These are phyloP conservation scores for Cynanchum wilfordii DNA, from an alignment of 257 asterid genomes.

Conservation along the genomic window DNA sequence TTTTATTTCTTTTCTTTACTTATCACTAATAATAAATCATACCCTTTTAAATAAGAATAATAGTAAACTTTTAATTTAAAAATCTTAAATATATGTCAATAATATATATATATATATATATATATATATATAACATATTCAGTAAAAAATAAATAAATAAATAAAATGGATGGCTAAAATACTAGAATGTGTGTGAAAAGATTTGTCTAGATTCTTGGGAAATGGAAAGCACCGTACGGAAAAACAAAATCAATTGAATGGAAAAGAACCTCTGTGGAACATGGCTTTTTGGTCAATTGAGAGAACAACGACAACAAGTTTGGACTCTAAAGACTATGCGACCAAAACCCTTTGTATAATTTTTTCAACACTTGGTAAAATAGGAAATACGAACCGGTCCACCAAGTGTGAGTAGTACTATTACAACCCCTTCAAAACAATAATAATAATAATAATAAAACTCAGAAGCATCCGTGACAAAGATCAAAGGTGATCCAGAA, in stretches of 20 bases:
- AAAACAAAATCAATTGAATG: background rate
- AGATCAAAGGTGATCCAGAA: background rate
- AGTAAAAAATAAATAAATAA: no score
- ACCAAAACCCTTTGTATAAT: background rate
- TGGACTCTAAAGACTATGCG: background rate
- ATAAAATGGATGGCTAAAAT: no score
- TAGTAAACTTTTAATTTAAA: no score
- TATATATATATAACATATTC: no score
- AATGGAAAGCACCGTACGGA: background rate
- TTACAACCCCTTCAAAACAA: background rate
- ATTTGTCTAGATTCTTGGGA: background rate
- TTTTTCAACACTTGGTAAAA: background rate
- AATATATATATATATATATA: no score
- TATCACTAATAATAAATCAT: no score
- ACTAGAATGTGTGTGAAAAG: background rate
- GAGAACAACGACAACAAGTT: background rate
- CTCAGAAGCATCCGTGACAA: background rate
- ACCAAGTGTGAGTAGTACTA: background rate
- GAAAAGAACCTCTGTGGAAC: background rate
- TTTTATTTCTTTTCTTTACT: no score
- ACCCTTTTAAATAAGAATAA: no score
- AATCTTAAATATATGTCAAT: no score
- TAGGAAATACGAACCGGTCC: background rate
- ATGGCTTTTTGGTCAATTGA: no score
- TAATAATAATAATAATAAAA: background rate